These are phyloP conservation scores for Malus fusca DNA, from an alignment of 306 rosid genomes.

Conservation along the genomic window DNA sequence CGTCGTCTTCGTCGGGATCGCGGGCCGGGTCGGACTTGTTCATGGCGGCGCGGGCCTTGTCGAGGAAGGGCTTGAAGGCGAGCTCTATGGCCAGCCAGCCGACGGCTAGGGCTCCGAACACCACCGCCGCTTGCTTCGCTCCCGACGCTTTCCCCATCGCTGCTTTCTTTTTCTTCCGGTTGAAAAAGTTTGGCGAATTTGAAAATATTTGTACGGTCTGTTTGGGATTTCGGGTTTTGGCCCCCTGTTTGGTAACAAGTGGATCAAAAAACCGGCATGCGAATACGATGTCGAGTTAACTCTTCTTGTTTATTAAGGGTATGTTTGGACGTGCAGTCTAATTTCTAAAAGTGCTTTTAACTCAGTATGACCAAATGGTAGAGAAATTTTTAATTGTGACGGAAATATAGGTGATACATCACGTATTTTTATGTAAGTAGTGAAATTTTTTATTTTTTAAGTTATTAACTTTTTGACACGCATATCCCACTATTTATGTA, in stretches of 20 bases:
- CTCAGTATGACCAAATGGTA: no score
- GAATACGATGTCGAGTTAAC: no score
- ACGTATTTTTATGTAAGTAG: no score
- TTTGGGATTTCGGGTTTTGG: neutral
- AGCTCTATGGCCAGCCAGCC: conserved; percentile 76
- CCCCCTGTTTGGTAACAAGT: neutral
- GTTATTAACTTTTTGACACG: no score
- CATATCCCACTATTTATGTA: no score
- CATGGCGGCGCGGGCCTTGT: conserved; percentile 46
- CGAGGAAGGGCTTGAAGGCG: conserved; percentile 70
- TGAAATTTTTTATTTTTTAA: no score
- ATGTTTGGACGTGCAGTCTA: neutral
- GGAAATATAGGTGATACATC: no score
- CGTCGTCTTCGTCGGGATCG: conserved; percentile 52
- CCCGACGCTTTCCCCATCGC: conserved; percentile 43
- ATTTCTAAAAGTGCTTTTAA: neutral
- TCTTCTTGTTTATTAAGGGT: neutral
- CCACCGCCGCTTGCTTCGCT: conserved; percentile 57
- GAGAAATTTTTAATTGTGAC: no score
- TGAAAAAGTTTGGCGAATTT: neutral
- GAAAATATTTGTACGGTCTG: neutral
- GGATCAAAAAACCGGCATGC: neutral
- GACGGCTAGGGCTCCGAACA: conserved; percentile 51
- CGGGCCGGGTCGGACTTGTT: conserved; percentile 67
- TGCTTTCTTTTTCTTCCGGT: neutral